These are phyloP conservation scores for Aspergillus hancockii DNA, from an alignment of 495 filamentous ascomycete genomes.

Conservation along the genomic window DNA sequence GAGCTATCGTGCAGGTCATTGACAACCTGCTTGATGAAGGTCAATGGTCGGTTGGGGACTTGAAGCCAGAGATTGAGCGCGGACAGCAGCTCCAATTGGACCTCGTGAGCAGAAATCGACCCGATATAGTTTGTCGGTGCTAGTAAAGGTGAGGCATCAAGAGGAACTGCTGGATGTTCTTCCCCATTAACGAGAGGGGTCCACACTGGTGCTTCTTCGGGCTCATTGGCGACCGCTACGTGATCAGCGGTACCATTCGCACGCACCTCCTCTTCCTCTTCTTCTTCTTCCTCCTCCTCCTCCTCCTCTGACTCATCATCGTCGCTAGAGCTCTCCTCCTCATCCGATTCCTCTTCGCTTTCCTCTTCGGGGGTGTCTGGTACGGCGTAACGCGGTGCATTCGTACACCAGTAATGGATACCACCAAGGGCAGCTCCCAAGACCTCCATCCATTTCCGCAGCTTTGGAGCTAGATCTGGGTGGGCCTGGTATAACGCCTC, in stretches of 20 bases:
- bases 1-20: slow-evolving; percentile 22
- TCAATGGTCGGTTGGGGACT: slow-evolving; percentile 22
- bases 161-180: slow-evolving; percentile 1
- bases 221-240: neutral
- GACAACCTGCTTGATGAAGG: slow-evolving; percentile 25
- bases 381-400: slow-evolving; percentile 14
- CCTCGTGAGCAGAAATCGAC: slow-evolving; percentile 1
- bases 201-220: slow-evolving; percentile 7
- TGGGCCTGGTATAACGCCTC: slow-evolving; percentile 13
- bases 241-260: neutral
- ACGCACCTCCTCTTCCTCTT: slow-evolving; percentile 1
- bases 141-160: slow-evolving; percentile 10
- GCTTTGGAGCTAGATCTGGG: slow-evolving; percentile 14
- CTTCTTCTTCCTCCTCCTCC: neutral
- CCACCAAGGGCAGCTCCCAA: slow-evolving; percentile 14
- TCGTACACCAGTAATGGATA: slow-evolving; percentile 21
- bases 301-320: slow-evolving; percentile 1
- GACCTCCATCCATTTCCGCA: slow-evolving; percentile 21
- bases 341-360: slow-evolving; percentile 8
- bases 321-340: slow-evolving; percentile 4
- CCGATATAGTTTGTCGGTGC: slow-evolving; percentile 14
- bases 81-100: slow-evolving; percentile 14
- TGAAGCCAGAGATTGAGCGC: slow-evolving; percentile 20
- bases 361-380: slow-evolving; percentile 7
- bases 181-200: slow-evolving; percentile 9